Evolutionary conservation across 2,329 filamentous ascomycete genomes (phyloP), one percentile per base, ranked within the genome.

Genomic region (Diaporthe australafricana): DNA sequence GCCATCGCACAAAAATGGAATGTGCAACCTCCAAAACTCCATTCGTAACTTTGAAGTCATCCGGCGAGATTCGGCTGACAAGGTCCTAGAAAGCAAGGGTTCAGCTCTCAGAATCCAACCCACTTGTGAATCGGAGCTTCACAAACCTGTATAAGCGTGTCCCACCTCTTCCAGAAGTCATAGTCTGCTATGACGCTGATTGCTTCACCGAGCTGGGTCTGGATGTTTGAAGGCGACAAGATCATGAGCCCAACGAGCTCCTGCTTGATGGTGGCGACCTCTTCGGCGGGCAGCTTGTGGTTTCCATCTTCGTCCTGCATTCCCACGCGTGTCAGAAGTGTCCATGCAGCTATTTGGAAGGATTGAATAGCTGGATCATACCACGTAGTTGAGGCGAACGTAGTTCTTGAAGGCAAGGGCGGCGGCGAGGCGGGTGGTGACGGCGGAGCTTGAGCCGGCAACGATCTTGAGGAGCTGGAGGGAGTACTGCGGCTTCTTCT

Each of bases 331-430:
- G 70, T 75, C 65, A 72, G 47, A 20, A 20, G 14, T 48, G 27
- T 20, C 25, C 71, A 38, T 9, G 32, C 2, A 2, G 27, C 25
- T 11, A 35, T 16, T 22, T 47, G 45, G 9, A 47, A 11, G 20
- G 48, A 12, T 30, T 50, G 17, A 86, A 35, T 2, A 30, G 53
- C 30, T 57, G 40, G n/a, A 32, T n/a, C 90, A 77, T 83, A 92
- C 91, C 77, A 94, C 94, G 90, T 97, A 99, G 86, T 95, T 96
- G 80, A 93, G 91, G 82, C 93, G 93, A 79, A 99, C 95, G 83
- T 98, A 97, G 86, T 99, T 99, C 85, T 99, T 99, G 89, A 99
- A 99, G 85, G 94, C 96, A 73, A 99, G 88, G 35, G 96, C 94
- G 78, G 93, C 94, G 8, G 96, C 91, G 52, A 99, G 91, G 74